Evolutionary conservation across 768 basidiomycete species (phyloP), one percentile per base, ranked within the genome.

Genomic region (Podaxis sp.): DNA sequence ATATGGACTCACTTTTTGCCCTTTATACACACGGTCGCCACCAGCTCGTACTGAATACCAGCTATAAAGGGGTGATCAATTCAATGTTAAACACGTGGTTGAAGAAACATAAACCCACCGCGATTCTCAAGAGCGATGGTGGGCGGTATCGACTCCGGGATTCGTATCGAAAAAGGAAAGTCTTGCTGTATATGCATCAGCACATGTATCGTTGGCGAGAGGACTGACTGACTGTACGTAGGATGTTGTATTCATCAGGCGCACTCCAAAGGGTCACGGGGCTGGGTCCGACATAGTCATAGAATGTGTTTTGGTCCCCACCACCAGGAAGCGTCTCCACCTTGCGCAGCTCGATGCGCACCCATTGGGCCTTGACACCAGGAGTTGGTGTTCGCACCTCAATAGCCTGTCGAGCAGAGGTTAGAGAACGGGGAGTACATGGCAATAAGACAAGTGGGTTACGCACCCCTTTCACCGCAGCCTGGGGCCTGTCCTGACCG

Each of bases 131-230:
- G 78, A 4, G 89, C 84, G 61, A 94, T 84, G 44, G 83, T 91
- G 14, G 95, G 93, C 1, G 95, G 95, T 61, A 94, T 88, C 9
- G 91, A 90, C 72, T 96, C 93, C 0, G 95, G 95, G 67, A 98
- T 88, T 25, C 94, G 89, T 53, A 98, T 90, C 59, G 86, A 85
- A 71, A 98, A 98, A 2, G 89, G 88, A 65, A 92, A 89, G 75
- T 95, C 93, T 82, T 87, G 86, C 91, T 93, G 64, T 53, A 63
- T 62, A 53, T 57, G 36, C 56, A 50, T 59, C 36, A 53, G 50
- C 23, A 38, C 46, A 59, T 28, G 58, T 25, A 64, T 44, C 52
- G 50, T 57, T 52, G 55, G 44, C 27, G n/a, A 16, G 16, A 54
- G 35, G 27, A 23, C 71, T 72, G 36, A 73, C 80, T 70, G 67